Evolutionary conservation across 768 basidiomycete species (phyloP).

Genomic region (Kwoniella dendrophila): DNA sequence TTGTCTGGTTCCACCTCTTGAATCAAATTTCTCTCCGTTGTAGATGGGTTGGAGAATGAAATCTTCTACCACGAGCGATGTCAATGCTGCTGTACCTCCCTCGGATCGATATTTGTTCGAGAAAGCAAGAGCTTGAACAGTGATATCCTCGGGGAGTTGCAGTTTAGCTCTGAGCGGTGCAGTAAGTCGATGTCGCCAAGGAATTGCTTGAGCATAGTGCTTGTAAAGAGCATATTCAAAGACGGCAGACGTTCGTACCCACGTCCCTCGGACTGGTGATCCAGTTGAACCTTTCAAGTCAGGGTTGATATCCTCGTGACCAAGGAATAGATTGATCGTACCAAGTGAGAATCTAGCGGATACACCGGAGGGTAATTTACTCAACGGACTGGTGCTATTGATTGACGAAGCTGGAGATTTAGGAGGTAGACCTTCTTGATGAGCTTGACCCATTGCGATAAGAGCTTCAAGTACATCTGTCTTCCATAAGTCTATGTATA

Average conservation of each 20-base stretch:
- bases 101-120: conserved; percentile 19
- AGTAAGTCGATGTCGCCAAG: conserved; percentile 33
- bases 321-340: conserved; percentile 68
- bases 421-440: conserved; percentile 44
- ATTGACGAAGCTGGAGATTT: conserved; percentile 3
- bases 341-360: conserved; percentile 65
- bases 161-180: conserved; percentile 45
- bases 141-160: conserved; percentile 47
- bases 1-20: conserved; percentile 27
- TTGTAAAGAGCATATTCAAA: conserved; percentile 49
- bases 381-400: neutral
- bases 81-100: conserved; percentile 40
- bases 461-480: conserved; percentile 64
- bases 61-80: conserved; percentile 29
- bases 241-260: conserved; percentile 33
- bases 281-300: conserved; percentile 62
- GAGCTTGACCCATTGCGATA: conserved; percentile 59
- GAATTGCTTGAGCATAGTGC: conserved; percentile 36
- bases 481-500: conserved; percentile 72
- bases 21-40: conserved; percentile 41
- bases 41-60: conserved; percentile 51
- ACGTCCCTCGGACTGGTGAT: conserved; percentile 42
- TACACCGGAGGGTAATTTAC: conserved; percentile 63
- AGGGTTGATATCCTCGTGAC: conserved; percentile 80
- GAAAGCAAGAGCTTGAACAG: conserved; percentile 49